Conservation (phyloP, 768 basidiomycete genomes). For the Albatrellus ellisii region DNA sequence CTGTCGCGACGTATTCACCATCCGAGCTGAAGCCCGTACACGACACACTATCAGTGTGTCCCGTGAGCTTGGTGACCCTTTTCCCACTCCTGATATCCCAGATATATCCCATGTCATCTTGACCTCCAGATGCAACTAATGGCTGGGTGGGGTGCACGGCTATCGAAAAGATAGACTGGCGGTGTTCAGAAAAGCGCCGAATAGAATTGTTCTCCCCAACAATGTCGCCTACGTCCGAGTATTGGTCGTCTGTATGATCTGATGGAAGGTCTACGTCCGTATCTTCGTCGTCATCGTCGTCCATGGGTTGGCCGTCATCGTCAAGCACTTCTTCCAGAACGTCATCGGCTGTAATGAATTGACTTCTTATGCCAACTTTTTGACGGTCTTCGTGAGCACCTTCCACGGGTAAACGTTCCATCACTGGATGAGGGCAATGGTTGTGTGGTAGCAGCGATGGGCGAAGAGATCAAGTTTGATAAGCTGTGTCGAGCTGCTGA, state of each 20-base stretch:
- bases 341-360: conserved; percentile 52
- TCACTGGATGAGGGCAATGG: no score
- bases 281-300: conserved; percentile 36
- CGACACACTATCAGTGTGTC: conserved; percentile 88
- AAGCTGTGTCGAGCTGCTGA: no score
- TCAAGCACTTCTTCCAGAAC: conserved; percentile 50
- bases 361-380: no score
- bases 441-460: no score
- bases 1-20: conserved; percentile 88
- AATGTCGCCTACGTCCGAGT: conserved; percentile 15
- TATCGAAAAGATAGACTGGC: conserved; percentile 71
- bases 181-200: conserved; percentile 57
- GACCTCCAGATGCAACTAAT: conserved; percentile 84
- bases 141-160: conserved; percentile 73
- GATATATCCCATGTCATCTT: conserved; percentile 90
- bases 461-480: no score
- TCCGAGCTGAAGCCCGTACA: conserved; percentile 70
- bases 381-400: no score
- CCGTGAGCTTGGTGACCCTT: conserved; percentile 71
- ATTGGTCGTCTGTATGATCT: conserved; percentile 14
- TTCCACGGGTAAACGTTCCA: no score
- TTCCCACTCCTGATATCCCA: conserved; percentile 82
- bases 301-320: conserved; percentile 60
- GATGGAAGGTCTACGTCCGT: conserved; percentile 7
- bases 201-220: conserved; percentile 47